Conservation (phyloP, 2,329 filamentous ascomycete species). For the Apiospora koreana region DNA sequence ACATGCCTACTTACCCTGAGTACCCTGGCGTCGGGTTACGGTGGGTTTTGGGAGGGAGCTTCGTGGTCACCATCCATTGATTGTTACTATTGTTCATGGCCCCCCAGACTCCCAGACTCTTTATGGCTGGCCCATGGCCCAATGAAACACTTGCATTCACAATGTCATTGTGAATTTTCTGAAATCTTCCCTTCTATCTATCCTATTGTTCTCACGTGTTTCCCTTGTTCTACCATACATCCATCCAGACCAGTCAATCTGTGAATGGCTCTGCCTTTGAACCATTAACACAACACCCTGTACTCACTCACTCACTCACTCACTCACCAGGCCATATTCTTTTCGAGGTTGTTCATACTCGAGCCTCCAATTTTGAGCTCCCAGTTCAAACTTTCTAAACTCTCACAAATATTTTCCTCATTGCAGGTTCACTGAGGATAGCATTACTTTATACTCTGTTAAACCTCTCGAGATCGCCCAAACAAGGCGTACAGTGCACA, state of each 20-base stretch:
- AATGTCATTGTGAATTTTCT: conserved; percentile 16
- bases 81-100: neutral
- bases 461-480: conserved; percentile 13
- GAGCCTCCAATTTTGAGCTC: neutral
- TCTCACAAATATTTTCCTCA: conserved; percentile 14
- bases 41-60: neutral
- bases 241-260: neutral
- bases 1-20: neutral
- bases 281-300: neutral
- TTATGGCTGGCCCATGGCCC: conserved; percentile 19
- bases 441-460: conserved; percentile 17
- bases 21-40: neutral
- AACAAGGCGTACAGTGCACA: conserved; percentile 6
- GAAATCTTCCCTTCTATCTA: conserved; percentile 10
- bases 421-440: conserved; percentile 30
- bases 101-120: conserved; percentile 13
- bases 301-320: neutral
- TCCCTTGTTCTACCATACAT: conserved; percentile 22
- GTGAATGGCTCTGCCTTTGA: neutral
- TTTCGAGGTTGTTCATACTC: conserved; percentile 12
- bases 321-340: neutral
- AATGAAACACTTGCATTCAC: conserved; percentile 15
- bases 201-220: conserved; percentile 21
- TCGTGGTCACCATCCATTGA: conserved; percentile 16
- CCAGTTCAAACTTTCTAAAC: conserved; percentile 12